Conservation (phyloP, 495 filamentous ascomycete species). For the Hyaloscypha variabilis region DNA sequence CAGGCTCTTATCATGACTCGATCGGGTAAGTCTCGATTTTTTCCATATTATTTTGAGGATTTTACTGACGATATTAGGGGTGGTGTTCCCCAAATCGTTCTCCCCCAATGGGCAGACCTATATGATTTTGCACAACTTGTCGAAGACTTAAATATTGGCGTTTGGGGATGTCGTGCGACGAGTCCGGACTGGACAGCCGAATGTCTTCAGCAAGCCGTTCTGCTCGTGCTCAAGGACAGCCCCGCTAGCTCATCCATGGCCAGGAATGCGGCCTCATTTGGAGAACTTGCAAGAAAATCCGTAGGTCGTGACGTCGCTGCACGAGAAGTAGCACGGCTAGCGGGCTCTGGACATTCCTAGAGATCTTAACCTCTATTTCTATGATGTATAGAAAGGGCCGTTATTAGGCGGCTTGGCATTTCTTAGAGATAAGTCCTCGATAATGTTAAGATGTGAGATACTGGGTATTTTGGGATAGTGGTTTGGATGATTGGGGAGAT, state of each 20-base stretch:
- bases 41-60: not conserved
- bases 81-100: slow-evolving; percentile 49
- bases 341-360: no score
- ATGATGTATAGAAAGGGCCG: no score
- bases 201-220: slow-evolving; percentile 28
- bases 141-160: slow-evolving; percentile 48
- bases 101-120: slow-evolving; percentile 52
- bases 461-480: no score
- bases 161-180: slow-evolving; percentile 43
- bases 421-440: no score
- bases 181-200: slow-evolving; percentile 28
- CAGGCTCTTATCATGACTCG: slow-evolving; percentile 50
- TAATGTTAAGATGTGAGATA: no score
- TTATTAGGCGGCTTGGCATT: no score
- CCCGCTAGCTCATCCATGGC: not conserved
- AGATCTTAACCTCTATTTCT: no score
- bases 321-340: slow-evolving; percentile 1
- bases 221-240: not conserved
- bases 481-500: no score
- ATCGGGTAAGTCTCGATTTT: slow-evolving; percentile 41
- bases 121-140: slow-evolving; percentile 50
- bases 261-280: not conserved
- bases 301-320: slow-evolving; percentile 8
- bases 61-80: slow-evolving; percentile 34
- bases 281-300: not conserved